Evolutionary conservation across 192 early-diverging fungal species (phyloP).

Genomic region (Funneliformis mosseae): DNA sequence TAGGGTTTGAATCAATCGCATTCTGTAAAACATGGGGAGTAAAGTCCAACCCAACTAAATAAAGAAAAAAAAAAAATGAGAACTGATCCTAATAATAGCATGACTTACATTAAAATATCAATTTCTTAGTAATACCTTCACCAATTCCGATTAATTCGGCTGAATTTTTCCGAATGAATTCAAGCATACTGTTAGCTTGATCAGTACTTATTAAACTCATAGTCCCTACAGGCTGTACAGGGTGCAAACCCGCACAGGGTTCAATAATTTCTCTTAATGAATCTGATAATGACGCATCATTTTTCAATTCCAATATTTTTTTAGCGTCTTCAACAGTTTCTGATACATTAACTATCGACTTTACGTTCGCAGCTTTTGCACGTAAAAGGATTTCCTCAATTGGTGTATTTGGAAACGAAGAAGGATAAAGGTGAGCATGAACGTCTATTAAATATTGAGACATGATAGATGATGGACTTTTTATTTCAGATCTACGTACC

Average conservation of each 20-base stretch:
- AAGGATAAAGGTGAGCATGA: conserved; percentile 55
- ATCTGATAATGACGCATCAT: conserved; percentile 28
- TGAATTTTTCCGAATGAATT: conserved; percentile 46
- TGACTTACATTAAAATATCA: not conserved
- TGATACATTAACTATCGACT: conserved; percentile 53
- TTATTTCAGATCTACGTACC: too few species aligned
- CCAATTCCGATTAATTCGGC: conserved; percentile 42
- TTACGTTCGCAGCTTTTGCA: conserved; percentile 45
- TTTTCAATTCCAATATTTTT: conserved; percentile 44
- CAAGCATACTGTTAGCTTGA: conserved; percentile 47
- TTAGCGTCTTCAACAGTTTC: conserved; percentile 54
- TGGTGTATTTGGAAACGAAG: conserved; percentile 44
- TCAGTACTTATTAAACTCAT: conserved; percentile 40
- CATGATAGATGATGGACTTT: not conserved
- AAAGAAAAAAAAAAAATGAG: not conserved
- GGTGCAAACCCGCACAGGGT: conserved; percentile 56
- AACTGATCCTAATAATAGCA: not conserved
- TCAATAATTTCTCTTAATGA: conserved; percentile 45
- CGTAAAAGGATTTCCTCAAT: conserved; percentile 36
- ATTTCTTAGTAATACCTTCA: conserved; percentile 40
- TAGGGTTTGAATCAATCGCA: conserved; percentile 36
- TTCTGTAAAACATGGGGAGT: conserved; percentile 45
- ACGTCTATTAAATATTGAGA: conserved; percentile 43
- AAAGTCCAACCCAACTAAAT: conserved; percentile 56
- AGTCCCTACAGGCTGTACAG: conserved; percentile 46